A percentile compares a stretch with the other conserved stretches of the same genome.
Evolutionary conservation across 2,329 filamentous ascomycete species (phyloP).

Genomic region (Shiraia sp.): DNA sequence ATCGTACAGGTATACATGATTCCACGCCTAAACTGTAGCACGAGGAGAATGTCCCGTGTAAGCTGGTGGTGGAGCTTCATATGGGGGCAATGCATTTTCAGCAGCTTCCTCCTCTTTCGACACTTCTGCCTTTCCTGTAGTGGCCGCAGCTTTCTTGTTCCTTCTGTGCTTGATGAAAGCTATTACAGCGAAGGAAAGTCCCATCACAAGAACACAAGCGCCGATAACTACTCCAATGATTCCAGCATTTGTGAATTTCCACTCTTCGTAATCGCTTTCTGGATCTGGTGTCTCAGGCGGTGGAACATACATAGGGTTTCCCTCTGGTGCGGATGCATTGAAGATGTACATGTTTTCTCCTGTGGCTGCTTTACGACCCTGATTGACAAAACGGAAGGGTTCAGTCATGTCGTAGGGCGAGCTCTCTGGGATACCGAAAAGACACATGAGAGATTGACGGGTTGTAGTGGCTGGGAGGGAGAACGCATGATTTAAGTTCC

Average conservation of each 20-base stretch:
- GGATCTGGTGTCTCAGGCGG: background rate
- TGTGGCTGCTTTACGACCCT: background rate
- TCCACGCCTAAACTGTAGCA: no score
- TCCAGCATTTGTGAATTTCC: background rate
- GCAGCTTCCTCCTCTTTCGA: no score
- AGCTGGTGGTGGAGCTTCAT: no score
- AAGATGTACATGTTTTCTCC: slow-evolving; percentile 1
- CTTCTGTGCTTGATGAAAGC: no score
- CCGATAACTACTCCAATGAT: background rate
- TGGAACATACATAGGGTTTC: background rate
- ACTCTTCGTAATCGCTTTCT: no score
- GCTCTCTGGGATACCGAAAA: background rate
- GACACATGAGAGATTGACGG: background rate
- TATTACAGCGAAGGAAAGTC: no score
- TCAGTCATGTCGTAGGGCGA: background rate
- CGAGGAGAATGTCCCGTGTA: no score
- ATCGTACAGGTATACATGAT: no score
- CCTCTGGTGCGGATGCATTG: slow-evolving; percentile 1
- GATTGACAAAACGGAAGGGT: slow-evolving; percentile 1
- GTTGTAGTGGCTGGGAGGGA: background rate
- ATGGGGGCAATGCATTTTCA: no score
- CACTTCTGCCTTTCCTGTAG: no score
- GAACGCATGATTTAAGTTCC: background rate
- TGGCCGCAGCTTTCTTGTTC: no score
- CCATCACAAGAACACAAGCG: no score